phyloP scores from a whole-genome alignment of 164 flowering plant species.

The Macadamia tetraphylla region DNA sequence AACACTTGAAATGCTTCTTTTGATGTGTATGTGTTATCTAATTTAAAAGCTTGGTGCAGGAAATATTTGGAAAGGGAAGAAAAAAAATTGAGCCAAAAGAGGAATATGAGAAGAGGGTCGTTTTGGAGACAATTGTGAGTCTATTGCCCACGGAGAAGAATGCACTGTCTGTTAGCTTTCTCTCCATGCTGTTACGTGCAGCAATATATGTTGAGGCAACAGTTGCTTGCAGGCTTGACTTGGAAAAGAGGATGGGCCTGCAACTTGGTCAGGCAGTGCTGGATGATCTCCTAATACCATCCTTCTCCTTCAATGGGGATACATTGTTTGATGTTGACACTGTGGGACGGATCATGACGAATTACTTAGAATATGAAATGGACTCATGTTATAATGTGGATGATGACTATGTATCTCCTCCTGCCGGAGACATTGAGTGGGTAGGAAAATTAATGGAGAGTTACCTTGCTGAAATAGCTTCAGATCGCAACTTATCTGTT shows the following conservation, averaged over 20 bases:
- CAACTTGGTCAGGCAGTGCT: slow-evolving; percentile 79
- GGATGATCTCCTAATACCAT: slow-evolving; percentile 89
- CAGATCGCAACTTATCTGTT: slow-evolving; percentile 63
- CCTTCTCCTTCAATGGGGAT: slow-evolving; percentile 66
- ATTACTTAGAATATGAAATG: slow-evolving; percentile 52
- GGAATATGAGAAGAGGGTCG: slow-evolving; percentile 81
- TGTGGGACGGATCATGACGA: slow-evolving; percentile 66
- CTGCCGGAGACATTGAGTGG: slow-evolving; percentile 49
- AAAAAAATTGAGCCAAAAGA: slow-evolving; percentile 66
- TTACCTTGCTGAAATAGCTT: slow-evolving; percentile 87
- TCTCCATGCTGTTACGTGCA: slow-evolving; percentile 75
- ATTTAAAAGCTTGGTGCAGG: slow-evolving; percentile 38
- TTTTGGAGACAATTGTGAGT: slow-evolving; percentile 81
- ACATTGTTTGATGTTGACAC: slow-evolving; percentile 84
- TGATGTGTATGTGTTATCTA: background rate
- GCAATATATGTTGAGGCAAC: slow-evolving; percentile 80
- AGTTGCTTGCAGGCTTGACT: slow-evolving; percentile 82
- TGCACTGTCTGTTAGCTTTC: slow-evolving; percentile 78
- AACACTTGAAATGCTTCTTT: background rate
- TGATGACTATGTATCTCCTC: slow-evolving; percentile 43
- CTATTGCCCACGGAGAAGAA: slow-evolving; percentile 85
- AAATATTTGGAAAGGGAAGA: slow-evolving; percentile 66
- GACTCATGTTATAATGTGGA: slow-evolving; percentile 32
- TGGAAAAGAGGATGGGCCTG: slow-evolving; percentile 78
- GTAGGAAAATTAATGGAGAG: slow-evolving; percentile 82